These are phyloP conservation scores for Chaetomiaceae sp. DNA, from an alignment of 2,329 filamentous ascomycete genomes.

Conservation along the genomic window DNA sequence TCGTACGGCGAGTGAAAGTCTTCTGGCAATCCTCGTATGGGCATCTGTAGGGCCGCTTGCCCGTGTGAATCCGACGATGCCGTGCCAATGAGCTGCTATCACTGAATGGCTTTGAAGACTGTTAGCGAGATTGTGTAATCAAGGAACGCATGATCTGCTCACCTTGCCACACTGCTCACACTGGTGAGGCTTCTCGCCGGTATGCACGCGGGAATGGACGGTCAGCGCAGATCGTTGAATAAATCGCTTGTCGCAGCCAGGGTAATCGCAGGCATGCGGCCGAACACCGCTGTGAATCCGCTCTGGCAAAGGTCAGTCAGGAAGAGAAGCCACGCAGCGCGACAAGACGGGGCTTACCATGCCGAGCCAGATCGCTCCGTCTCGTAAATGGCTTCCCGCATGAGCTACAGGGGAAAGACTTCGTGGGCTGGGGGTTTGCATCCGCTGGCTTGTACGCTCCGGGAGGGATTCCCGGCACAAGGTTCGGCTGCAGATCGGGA, in stretches of 20 bases:
- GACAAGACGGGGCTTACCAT: constrained; percentile 58
- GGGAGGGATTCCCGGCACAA: constrained; percentile 28
- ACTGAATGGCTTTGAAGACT: constrained; percentile 69
- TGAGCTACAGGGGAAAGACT: constrained; percentile 83
- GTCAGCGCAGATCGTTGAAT: constrained; percentile 95
- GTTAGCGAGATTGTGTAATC: constrained; percentile 3
- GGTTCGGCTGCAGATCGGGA: constrained; percentile 33
- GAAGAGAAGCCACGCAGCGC: constrained; percentile 17
- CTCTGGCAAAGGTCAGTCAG: constrained; percentile 48
- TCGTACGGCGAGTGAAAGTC: constrained; percentile 94
- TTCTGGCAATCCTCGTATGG: constrained; percentile 97
- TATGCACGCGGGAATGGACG: constrained; percentile 91
- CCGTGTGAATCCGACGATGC: constrained; percentile 90
- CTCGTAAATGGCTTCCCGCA: constrained; percentile 90
- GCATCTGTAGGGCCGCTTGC: constrained; percentile 94
- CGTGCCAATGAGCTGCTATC: constrained; percentile 91
- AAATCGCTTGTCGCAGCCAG: constrained; percentile 88
- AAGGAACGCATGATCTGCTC: constrained; percentile 26
- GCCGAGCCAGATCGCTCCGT: constrained; percentile 86
- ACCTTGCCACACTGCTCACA: constrained; percentile 97
- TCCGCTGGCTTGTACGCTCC: constrained; percentile 30
- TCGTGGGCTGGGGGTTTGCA: constrained; percentile 30
- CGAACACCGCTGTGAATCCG: constrained; percentile 89
- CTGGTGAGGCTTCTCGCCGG: constrained; percentile 96
- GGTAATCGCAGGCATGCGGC: constrained; percentile 87